These are phyloP conservation scores for Zostera marina DNA, from an alignment of 116 monocot species.

Conservation along the genomic window DNA sequence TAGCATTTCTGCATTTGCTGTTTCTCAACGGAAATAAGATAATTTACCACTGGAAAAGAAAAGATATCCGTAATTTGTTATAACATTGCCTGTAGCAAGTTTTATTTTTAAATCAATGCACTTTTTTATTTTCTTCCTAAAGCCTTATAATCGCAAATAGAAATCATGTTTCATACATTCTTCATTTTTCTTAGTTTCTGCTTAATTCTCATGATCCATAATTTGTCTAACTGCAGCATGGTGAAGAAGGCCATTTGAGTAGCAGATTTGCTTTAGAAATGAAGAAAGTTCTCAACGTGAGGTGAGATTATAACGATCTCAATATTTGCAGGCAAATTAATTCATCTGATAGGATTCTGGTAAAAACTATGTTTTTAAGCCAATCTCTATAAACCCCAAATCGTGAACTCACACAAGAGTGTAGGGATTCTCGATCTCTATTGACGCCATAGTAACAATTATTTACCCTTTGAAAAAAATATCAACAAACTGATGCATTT, in stretches of 20 bases:
- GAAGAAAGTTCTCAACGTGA: conserved; percentile 53
- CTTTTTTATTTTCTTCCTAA: not conserved
- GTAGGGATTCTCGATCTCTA: too few species aligned
- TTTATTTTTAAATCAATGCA: not conserved
- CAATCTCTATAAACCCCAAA: too few species aligned
- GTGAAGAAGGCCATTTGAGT: conserved; percentile 78
- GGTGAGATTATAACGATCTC: conserved; percentile 18
- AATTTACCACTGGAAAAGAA: too few species aligned
- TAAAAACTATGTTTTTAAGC: too few species aligned
- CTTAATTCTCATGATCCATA: not conserved
- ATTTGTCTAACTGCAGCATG: conserved; percentile 29
- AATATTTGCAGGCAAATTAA: not conserved
- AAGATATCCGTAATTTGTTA: too few species aligned
- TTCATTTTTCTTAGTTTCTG: conserved; percentile 1
- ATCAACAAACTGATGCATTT: too few species aligned
- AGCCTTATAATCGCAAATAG: not conserved
- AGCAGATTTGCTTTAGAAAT: conserved; percentile 55
- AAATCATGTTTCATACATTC: not conserved
- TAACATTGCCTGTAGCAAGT: not conserved
- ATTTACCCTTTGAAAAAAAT: too few species aligned
- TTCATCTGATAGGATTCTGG: too few species aligned
- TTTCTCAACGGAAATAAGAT: too few species aligned
- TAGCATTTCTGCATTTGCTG: too few species aligned
- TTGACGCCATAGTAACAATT: too few species aligned
- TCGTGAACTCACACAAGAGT: too few species aligned